Conservation (phyloP, 2,329 filamentous ascomycete genomes). For the Phialocephala sp. region DNA sequence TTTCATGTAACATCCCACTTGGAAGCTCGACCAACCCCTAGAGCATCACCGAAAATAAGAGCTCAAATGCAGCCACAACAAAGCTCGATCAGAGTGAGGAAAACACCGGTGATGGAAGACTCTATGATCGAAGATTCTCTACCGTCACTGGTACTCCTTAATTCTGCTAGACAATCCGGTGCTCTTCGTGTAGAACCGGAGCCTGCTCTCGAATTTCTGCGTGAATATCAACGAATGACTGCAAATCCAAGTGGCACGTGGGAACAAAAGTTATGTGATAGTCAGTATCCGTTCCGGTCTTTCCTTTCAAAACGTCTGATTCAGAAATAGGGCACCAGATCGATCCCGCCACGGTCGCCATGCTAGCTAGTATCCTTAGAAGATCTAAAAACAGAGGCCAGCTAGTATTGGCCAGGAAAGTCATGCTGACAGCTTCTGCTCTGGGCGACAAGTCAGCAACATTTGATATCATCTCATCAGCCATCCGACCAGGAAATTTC, state of each 20-base stretch:
- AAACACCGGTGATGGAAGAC: slow-evolving; percentile 23
- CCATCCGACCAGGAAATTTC: slow-evolving; percentile 22
- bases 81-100: slow-evolving; percentile 7
- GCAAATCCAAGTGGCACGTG: slow-evolving; percentile 17
- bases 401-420: slow-evolving; percentile 30
- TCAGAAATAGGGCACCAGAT: slow-evolving; percentile 33
- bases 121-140: slow-evolving; percentile 29
- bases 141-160: slow-evolving; percentile 34
- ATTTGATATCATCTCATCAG: slow-evolving; percentile 33
- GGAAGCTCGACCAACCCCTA: slow-evolving; percentile 13
- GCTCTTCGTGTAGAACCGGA: slow-evolving; percentile 34
- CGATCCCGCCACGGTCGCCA: slow-evolving; percentile 30
- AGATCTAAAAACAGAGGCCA: slow-evolving; percentile 30
- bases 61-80: background rate
- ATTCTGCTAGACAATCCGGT: slow-evolving; percentile 35
- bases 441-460: slow-evolving; percentile 40
- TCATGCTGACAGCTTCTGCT: slow-evolving; percentile 36
- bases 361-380: slow-evolving; percentile 36
- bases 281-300: slow-evolving; percentile 21
- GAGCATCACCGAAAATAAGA: slow-evolving; percentile 10
- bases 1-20: slow-evolving; percentile 15
- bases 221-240: slow-evolving; percentile 23
- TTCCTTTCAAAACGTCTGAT: background rate
- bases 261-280: slow-evolving; percentile 33
- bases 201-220: slow-evolving; percentile 36